These are phyloP conservation scores for Phyllosticta paracitricarpa DNA, from an alignment of 2,329 filamentous ascomycete species.

Conservation along the genomic window DNA sequence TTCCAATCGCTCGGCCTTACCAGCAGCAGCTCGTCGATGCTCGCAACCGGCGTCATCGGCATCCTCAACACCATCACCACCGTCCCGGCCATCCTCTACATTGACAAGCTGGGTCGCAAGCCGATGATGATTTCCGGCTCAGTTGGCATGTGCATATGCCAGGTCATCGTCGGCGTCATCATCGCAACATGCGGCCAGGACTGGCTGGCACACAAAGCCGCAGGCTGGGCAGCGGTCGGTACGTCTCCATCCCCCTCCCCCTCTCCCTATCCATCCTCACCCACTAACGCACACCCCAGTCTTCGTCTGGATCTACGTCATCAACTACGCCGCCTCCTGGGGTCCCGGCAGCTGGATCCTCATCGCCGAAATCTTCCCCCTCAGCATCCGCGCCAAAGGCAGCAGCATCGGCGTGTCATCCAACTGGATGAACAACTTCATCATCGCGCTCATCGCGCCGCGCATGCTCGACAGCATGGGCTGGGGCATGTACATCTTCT, in stretches of 20 bases:
- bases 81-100: constrained; percentile 43
- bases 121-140: constrained; percentile 41
- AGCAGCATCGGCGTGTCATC: constrained; percentile 43
- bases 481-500: constrained; percentile 29
- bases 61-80: constrained; percentile 48
- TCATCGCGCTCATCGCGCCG: constrained; percentile 54
- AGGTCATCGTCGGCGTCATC: constrained; percentile 27
- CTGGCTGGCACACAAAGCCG: constrained; percentile 40
- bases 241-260: background rate
- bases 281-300: constrained; percentile 16
- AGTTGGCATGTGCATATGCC: constrained; percentile 38
- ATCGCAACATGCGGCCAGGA: constrained; percentile 42
- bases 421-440: constrained; percentile 53
- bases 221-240: constrained; percentile 43
- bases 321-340: constrained; percentile 64
- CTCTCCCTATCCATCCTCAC: background rate
- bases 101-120: constrained; percentile 45
- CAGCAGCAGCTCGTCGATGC: constrained; percentile 29
- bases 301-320: constrained; percentile 6
- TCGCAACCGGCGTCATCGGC: constrained; percentile 47
- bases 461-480: constrained; percentile 49
- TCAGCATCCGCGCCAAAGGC: constrained; percentile 39
- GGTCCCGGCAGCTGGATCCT: constrained; percentile 62
- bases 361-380: constrained; percentile 31
- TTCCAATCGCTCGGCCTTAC: constrained; percentile 31